Evolutionary conservation across 2,329 filamentous ascomycete species (phyloP).

Genomic region (Aspergillus fumigatiaffinis): DNA sequence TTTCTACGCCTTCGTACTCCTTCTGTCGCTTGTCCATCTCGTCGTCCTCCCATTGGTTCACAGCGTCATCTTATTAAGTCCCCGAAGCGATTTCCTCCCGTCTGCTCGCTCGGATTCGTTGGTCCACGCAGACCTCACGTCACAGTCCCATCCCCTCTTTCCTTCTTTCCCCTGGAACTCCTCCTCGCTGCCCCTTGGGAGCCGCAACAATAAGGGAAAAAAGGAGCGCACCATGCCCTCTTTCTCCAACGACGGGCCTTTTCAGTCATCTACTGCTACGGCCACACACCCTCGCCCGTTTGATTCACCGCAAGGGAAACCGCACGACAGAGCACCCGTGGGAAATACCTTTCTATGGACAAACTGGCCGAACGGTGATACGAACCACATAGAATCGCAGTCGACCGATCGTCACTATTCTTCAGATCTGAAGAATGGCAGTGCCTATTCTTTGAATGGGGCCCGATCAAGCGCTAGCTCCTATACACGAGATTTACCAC

Average conservation of each 20-base stretch:
- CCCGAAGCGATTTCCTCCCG: neutral
- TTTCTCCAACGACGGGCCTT: constrained; percentile 34
- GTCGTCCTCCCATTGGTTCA: neutral
- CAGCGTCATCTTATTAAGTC: neutral
- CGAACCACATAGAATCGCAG: constrained; percentile 35
- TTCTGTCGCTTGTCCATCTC: neutral
- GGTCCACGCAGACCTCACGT: constrained; percentile 14
- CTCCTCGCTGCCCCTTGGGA: constrained; percentile 1
- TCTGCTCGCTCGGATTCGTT: constrained; percentile 7
- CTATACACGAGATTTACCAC: constrained; percentile 39
- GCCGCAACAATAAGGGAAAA: constrained; percentile 7
- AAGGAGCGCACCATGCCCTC: constrained; percentile 32
- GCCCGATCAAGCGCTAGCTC: constrained; percentile 47
- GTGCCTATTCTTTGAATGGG: constrained; percentile 59
- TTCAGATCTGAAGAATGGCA: constrained; percentile 47
- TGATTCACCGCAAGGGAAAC: constrained; percentile 40
- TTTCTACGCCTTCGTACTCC: too few relatives aligned
- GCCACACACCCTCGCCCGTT: constrained; percentile 36
- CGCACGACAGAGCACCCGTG: constrained; percentile 41
- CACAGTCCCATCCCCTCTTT: constrained; percentile 1
- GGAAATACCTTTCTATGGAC: constrained; percentile 47
- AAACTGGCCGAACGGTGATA: constrained; percentile 42
- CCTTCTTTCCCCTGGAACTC: neutral
- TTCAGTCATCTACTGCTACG: constrained; percentile 30
- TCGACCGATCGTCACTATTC: constrained; percentile 38